Conservation (phyloP, 306 rosid species). For the Casuarina equisetifolia region DNA sequence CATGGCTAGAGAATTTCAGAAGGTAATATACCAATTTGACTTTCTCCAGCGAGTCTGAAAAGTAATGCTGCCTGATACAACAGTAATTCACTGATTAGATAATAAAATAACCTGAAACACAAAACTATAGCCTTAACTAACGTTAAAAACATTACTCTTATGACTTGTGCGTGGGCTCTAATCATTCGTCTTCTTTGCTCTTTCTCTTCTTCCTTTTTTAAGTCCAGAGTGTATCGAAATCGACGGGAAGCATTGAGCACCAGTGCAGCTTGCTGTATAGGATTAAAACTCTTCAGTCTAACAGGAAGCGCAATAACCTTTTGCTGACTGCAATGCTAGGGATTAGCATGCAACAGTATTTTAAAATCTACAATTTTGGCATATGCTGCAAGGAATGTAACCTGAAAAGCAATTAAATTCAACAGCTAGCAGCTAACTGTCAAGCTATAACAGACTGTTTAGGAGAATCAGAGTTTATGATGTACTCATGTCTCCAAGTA, state of each 20-base stretch:
- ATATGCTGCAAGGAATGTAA: neutral
- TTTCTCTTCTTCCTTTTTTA: constrained; percentile 67
- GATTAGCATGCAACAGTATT: constrained; percentile 8
- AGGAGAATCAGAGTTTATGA: neutral
- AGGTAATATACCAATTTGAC: constrained; percentile 60
- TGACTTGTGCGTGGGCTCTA: constrained; percentile 94
- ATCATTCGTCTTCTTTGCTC: constrained; percentile 73
- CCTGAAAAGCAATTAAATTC: constrained; percentile 1
- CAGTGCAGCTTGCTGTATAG: constrained; percentile 80
- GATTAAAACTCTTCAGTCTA: constrained; percentile 30
- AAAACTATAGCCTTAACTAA: constrained; percentile 14
- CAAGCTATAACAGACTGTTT: neutral
- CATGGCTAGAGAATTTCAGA: neutral
- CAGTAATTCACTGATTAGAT: constrained; percentile 41
- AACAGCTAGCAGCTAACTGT: neutral
- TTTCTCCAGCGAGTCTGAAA: constrained; percentile 91
- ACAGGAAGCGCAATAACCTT: constrained; percentile 5
- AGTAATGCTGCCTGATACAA: constrained; percentile 81
- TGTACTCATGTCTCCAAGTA: neutral
- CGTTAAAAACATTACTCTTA: constrained; percentile 59
- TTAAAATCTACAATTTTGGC: constrained; percentile 6
- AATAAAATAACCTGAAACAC: constrained; percentile 4
- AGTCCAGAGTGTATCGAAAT: constrained; percentile 88
- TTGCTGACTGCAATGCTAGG: constrained; percentile 13
- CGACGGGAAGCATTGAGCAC: constrained; percentile 91